These are phyloP conservation scores for Coemansia nantahalensis DNA, from an alignment of 192 early-diverging fungal species.

Conservation along the genomic window DNA sequence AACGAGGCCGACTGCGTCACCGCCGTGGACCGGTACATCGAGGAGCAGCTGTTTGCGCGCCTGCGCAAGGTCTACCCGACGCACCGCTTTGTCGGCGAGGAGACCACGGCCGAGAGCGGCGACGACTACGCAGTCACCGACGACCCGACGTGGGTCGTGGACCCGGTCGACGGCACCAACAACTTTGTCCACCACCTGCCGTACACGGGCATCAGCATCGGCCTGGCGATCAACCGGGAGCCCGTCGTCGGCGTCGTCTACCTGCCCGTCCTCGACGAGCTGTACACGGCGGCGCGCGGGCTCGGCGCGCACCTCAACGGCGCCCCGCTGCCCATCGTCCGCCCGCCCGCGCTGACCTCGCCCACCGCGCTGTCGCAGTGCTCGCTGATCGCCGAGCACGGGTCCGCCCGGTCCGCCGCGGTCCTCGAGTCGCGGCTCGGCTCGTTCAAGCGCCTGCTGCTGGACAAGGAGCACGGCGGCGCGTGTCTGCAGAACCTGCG, in stretches of 20 bases:
- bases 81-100: constrained; percentile 89
- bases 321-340: constrained; percentile 60
- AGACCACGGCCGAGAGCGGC: constrained; percentile 62
- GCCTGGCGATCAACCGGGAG: constrained; percentile 65
- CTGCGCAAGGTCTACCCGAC: constrained; percentile 60
- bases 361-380: constrained; percentile 64
- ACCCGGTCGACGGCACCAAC: constrained; percentile 80
- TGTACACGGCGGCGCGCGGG: constrained; percentile 52
- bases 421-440: constrained; percentile 66
- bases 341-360: constrained; percentile 53
- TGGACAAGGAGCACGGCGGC: constrained; percentile 50
- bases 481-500: constrained; percentile 71
- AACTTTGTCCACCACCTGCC: constrained; percentile 78
- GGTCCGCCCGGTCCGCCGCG: constrained; percentile 60
- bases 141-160: constrained; percentile 86
- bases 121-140: constrained; percentile 59
- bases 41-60: constrained; percentile 63
- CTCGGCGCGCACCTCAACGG: constrained; percentile 40
- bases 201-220: constrained; percentile 85
- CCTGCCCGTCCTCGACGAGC: constrained; percentile 85
- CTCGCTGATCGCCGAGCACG: constrained; percentile 83
- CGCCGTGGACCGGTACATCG: constrained; percentile 78
- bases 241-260: constrained; percentile 89
- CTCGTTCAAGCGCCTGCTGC: constrained; percentile 65
- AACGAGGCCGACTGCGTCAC: constrained; percentile 63